Base-by-base conservation (phyloP, 306 rosid species). In the Trichosanthes cucumerina region DNA sequence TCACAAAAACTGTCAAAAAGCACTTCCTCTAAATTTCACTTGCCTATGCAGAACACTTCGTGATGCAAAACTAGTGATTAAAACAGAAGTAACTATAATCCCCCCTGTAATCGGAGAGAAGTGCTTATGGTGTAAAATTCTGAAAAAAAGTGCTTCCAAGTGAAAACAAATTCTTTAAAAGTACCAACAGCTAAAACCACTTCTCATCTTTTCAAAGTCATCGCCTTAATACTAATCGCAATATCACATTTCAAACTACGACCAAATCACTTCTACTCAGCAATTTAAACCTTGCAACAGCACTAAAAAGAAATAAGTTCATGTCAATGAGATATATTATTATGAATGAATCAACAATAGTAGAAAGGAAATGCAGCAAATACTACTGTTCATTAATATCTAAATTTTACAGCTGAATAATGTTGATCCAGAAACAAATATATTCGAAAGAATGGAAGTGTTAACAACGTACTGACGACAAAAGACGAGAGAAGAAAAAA, bases 381-480 rank as follows among this genome's bases (percentile, higher is more conserved):
- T 50, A 74, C 78, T 74, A 74, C 59, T 49, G 62, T 50, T 74
- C 78, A 74, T 74, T 74, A 16, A 74, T 74, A 28, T 50, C 78
- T 74, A 74, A 74, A 50, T 74, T 74, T 74, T 74, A 74, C 78
- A 74, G 46, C 60, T 74, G 78, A 74, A 74, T 74, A 54, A 16
- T 65, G 72, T 65, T 74, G 57, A 73, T 73, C 78, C 78, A 73
- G 62, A 73, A 74, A 74, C 78, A 74, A 74, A 74, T 74, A 74
- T 74, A 74, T 50, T 74, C 18, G 39, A 74, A 74, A 74, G 78
- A 74, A 74, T 74, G 78, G 62, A 50, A 49, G 44, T 50, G 78
- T 50, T 74, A 50, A 74, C 53, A 41, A 36, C 43, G 53, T 39
- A 24, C 75, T 65, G 76, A 70, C 75, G 5, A 26, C 74, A 50